Percentiles rank a stretch among this genome's conserved stretches.
Evolutionary conservation across 2,329 filamentous ascomycete genomes (phyloP).

Genomic region (Geosmithia morbida): DNA sequence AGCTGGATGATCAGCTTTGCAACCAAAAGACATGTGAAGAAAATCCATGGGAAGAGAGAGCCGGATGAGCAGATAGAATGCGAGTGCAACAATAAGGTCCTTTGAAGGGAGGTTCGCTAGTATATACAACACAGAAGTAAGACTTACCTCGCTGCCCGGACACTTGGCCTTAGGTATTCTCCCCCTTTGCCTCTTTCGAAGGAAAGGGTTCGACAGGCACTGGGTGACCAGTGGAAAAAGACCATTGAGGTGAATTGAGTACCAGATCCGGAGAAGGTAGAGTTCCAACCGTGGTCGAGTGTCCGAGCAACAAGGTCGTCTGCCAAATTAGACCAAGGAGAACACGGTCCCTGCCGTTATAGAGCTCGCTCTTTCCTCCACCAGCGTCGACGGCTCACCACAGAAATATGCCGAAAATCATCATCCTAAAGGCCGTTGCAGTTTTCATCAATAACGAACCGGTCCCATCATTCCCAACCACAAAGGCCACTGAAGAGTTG

Average conservation of each 20-base stretch:
- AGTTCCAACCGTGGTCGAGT: conserved; percentile 12
- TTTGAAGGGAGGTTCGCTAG: conserved; percentile 26
- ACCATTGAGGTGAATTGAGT: conserved; percentile 4
- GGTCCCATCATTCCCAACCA: not conserved
- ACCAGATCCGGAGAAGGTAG: conserved; percentile 14
- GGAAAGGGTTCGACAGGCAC: conserved; percentile 3
- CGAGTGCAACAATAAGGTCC: conserved; percentile 9
- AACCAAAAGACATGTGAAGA: not conserved
- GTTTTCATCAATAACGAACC: not conserved
- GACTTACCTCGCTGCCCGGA: conserved; percentile 41
- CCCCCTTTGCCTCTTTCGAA: not conserved
- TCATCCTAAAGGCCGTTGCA: conserved; percentile 14
- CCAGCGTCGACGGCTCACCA: conserved; percentile 13
- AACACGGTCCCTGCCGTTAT: not conserved
- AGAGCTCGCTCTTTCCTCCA: conserved; percentile 13
- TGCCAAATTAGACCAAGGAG: not conserved
- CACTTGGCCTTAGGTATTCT: conserved; percentile 16
- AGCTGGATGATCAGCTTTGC: not conserved
- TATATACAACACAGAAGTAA: conserved; percentile 37
- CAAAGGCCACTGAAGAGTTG: not conserved
- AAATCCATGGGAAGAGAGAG: not conserved
- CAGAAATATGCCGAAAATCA: conserved; percentile 12
- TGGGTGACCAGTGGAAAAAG: conserved; percentile 6
- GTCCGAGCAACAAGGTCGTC: conserved; percentile 2
- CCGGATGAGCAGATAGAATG: not conserved